Conservation (phyloP, 31 red algal species). For the Pterothamnion heteromorphum region DNA sequence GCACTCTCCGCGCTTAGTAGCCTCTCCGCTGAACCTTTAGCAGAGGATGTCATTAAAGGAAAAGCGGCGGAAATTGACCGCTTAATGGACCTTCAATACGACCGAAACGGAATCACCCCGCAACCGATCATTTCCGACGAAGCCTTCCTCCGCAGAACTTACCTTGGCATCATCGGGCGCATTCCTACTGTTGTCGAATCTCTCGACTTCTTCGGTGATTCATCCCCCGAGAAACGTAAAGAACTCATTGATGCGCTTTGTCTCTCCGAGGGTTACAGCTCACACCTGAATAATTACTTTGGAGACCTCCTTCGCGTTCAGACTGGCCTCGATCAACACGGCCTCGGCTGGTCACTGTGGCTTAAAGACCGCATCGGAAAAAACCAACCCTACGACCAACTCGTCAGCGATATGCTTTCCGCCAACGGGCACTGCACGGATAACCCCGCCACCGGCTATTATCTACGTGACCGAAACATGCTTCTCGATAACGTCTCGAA, state of each 20-base stretch:
- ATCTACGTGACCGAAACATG: not conserved
- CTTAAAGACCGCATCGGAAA: not conserved
- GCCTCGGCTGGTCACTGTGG: not conserved
- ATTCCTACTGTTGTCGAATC: not conserved
- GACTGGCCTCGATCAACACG: not conserved
- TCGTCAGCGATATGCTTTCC: not conserved
- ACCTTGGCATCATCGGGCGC: not conserved
- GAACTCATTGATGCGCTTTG: not conserved
- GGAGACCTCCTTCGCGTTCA: not conserved
- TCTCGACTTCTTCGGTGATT: not conserved
- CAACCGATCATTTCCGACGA: not conserved
- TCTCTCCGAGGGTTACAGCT: not conserved
- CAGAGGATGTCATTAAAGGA: too few relatives aligned
- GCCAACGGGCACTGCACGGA: not conserved
- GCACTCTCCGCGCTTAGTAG: too few relatives aligned
- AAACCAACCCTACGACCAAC: not conserved
- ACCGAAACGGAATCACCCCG: too few relatives aligned
- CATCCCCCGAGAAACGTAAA: not conserved
- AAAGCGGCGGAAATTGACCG: too few relatives aligned
- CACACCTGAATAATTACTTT: not conserved
- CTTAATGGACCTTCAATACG: too few relatives aligned
- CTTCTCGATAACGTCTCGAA: not conserved
- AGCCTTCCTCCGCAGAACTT: not conserved
- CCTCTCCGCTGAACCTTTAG: too few relatives aligned
- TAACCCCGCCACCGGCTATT: not conserved